A percentile compares a stretch with the other conserved stretches of the same genome.
These are phyloP conservation scores for Cryomyces minteri DNA, from an alignment of 495 filamentous ascomycete genomes.

Conservation along the genomic window DNA sequence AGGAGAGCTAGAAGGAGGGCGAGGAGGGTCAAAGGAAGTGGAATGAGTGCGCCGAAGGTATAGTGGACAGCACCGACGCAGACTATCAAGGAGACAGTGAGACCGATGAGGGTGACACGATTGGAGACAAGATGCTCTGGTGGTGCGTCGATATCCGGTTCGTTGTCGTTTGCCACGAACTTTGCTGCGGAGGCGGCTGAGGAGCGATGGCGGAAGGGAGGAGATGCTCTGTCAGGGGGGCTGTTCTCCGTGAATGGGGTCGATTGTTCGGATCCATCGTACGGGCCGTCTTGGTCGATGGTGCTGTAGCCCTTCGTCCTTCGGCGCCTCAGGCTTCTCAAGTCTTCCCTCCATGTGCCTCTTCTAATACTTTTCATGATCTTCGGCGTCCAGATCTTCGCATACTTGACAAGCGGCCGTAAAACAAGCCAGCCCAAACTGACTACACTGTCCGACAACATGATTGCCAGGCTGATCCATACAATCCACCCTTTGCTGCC, in stretches of 20 bases:
- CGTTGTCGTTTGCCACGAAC: slow-evolving; percentile 1
- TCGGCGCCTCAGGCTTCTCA: slow-evolving; percentile 8
- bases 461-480: slow-evolving; percentile 87
- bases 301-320: slow-evolving; percentile 11
- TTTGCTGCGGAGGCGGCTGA: slow-evolving; percentile 1
- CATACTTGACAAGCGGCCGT: slow-evolving; percentile 33
- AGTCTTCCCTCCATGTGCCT: slow-evolving; percentile 11
- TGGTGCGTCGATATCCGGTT: slow-evolving; percentile 55
- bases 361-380: slow-evolving; percentile 10
- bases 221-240: neutral
- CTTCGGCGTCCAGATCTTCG: slow-evolving; percentile 17
- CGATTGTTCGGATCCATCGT: neutral
- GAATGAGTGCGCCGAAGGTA: slow-evolving; percentile 50
- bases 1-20: slow-evolving; percentile 78
- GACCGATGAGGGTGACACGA: slow-evolving; percentile 49
- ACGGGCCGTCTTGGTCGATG: neutral
- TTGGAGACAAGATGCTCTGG: slow-evolving; percentile 64
- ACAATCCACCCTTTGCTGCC: slow-evolving; percentile 98
- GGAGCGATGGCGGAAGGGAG: slow-evolving; percentile 2
- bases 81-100: slow-evolving; percentile 56
- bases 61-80: slow-evolving; percentile 66
- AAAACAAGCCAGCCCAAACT: slow-evolving; percentile 68
- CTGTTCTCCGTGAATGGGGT: slow-evolving; percentile 3
- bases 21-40: slow-evolving; percentile 51
- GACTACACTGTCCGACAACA: slow-evolving; percentile 84